phyloP scores from a whole-genome alignment of 495 filamentous ascomycete genomes.

The Chlorociboria aeruginascens region DNA sequence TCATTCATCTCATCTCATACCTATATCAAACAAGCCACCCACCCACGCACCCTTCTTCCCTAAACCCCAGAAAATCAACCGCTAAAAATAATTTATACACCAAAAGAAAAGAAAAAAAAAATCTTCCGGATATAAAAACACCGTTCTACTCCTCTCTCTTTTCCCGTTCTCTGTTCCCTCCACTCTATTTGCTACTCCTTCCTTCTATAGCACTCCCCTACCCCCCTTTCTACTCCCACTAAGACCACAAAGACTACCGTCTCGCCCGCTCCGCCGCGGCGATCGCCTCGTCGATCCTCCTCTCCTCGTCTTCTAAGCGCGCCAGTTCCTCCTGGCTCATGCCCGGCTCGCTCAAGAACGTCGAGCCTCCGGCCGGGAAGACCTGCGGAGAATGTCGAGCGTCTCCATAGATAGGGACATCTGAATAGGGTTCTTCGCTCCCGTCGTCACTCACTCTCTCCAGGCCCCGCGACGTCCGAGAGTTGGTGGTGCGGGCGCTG shows the following conservation, averaged over 20 bases:
- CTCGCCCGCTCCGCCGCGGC: slow-evolving; percentile 12
- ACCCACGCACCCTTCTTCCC: too few relatives aligned
- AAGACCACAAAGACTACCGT: background rate
- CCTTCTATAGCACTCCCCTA: background rate
- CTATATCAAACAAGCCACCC: too few relatives aligned
- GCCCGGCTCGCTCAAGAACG: slow-evolving; percentile 11
- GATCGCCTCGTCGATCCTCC: slow-evolving; percentile 19
- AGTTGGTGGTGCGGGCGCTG: background rate
- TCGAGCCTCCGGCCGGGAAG: background rate
- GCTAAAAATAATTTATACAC: too few relatives aligned
- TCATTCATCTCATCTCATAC: too few relatives aligned
- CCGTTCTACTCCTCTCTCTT: background rate
- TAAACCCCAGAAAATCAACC: too few relatives aligned
- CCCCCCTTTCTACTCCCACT: background rate
- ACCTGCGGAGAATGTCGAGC: slow-evolving; percentile 12
- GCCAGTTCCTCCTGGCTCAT: slow-evolving; percentile 15
- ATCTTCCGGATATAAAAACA: background rate
- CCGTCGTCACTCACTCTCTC: too few relatives aligned
- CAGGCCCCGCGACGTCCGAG: background rate
- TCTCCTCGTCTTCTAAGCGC: slow-evolving; percentile 19
- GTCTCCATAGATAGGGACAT: slow-evolving; percentile 13
- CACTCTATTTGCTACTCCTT: too few relatives aligned
- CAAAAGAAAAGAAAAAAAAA: too few relatives aligned
- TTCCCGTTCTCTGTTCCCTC: too few relatives aligned
- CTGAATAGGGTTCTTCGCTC: slow-evolving; percentile 6